Base-by-base conservation (phyloP, 2,329 filamentous ascomycete species). In the Epicoccum sorghinum region DNA sequence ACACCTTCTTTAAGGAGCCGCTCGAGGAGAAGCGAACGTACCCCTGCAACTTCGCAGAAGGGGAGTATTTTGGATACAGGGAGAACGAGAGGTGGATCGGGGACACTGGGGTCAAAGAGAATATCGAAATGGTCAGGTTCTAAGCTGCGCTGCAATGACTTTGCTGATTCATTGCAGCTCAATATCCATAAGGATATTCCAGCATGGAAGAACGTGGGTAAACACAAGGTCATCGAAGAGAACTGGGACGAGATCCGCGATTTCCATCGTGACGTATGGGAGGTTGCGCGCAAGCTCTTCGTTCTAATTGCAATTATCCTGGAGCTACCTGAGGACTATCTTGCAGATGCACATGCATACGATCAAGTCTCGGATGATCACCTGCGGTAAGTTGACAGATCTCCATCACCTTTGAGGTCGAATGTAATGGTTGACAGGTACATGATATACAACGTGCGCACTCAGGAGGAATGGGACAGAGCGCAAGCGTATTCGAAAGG, bases 281-380 rank as follows among this genome's bases (percentile, higher is more conserved):
- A 70, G 44, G 64, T 70, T 3, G 58, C 61, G 69, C 80, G 6
- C 77, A 85, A 48, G 77, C 72, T 60, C 60, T 71, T 86, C 7
- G 79, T 86, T 0, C 39, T 57, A 42, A 64, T 53, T 3, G 57
- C 42, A 29, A 61, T 52, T 43, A 55, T 65, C 44, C 47, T 65
- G 23, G 58, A 64, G 32, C 36, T 65, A 6, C 52, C 50, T n/a
- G 60, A 64, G 13, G 58, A 60, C n/a, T 55, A 52, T 12, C 51
- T 64, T n/a, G 57, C 55, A 8, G 55, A 59, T 24, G 49, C 53
- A 22, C 61, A 62, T 24, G 52, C 55, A 7, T 64, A 64, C 35
- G 59, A 64, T 6, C 42, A 58, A 36, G 29, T 47, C 10, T 56
- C 51, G 4, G 52, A 66, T 32, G 59, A 59, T 30, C 61, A 66